Evolutionary conservation across 1,284 basidiomycete species (phyloP).

Genomic region (Cronartium quercuum): DNA sequence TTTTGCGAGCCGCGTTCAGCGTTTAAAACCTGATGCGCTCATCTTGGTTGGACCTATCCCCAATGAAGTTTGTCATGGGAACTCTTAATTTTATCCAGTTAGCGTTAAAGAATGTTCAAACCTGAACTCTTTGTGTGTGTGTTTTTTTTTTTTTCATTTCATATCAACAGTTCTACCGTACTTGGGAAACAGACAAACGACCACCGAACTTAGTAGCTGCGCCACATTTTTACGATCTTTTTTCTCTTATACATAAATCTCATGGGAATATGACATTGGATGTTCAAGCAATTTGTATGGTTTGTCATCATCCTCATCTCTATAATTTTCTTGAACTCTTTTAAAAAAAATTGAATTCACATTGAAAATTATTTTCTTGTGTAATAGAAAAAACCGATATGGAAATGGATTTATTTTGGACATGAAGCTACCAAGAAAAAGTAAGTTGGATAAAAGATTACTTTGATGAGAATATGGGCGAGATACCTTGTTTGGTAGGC

Average conservation of each 20-base stretch:
- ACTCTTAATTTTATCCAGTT: not conserved
- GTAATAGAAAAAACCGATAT: not conserved
- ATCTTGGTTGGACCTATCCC: constrained; percentile 77
- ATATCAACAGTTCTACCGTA: constrained; percentile 42
- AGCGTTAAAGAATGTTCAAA: not conserved
- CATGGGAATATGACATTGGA: constrained; percentile 78
- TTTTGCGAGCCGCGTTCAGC: constrained; percentile 63
- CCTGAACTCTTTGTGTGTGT: not conserved
- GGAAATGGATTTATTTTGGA: constrained; percentile 62
- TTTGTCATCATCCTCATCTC: constrained; percentile 52
- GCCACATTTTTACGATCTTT: constrained; percentile 91
- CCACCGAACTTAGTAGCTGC: constrained; percentile 73
- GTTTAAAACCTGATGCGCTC: constrained; percentile 53
- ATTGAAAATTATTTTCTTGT: not conserved
- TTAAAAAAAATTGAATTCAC: not conserved
- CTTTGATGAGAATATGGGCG: constrained; percentile 65
- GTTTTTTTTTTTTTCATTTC: not conserved
- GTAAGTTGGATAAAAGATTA: constrained; percentile 57
- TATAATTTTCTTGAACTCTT: not conserved
- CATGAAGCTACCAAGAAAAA: constrained; percentile 70
- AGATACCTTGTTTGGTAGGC: constrained; percentile 73
- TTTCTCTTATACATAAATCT: constrained; percentile 71
- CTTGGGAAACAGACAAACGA: constrained; percentile 53
- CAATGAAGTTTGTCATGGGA: constrained; percentile 65
- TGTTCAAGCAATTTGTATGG: constrained; percentile 73